Conservation (phyloP, 108 stramenopile species). For the Nitzschia inconspicua region DNA sequence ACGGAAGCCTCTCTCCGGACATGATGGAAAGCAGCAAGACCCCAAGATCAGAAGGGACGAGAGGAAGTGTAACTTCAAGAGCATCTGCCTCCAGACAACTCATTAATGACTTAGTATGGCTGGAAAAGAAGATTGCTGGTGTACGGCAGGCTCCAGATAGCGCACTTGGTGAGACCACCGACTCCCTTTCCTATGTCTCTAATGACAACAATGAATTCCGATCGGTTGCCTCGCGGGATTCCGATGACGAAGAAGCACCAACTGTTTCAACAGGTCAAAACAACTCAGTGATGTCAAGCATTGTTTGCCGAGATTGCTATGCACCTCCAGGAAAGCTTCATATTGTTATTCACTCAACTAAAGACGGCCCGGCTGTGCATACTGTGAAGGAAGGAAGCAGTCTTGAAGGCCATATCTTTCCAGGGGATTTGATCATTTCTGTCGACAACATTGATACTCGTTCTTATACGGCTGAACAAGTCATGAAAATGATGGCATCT, state of each 20-base stretch:
- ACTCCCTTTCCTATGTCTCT: slow-evolving; percentile 66
- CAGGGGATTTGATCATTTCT: slow-evolving; percentile 76
- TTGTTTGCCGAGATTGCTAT: slow-evolving; percentile 67
- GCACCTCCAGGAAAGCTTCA: slow-evolving; percentile 75
- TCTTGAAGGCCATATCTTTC: slow-evolving; percentile 70
- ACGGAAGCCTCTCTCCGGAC: background rate
- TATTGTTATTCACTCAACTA: slow-evolving; percentile 77
- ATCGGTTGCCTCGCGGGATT: slow-evolving; percentile 12
- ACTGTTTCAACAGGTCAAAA: slow-evolving; percentile 17
- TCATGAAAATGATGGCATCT: slow-evolving; percentile 67
- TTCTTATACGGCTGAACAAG: slow-evolving; percentile 61
- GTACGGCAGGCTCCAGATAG: slow-evolving; percentile 19
- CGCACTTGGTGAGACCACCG: slow-evolving; percentile 3
- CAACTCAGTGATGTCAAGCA: slow-evolving; percentile 38
- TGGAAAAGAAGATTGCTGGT: slow-evolving; percentile 72
- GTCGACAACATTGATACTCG: slow-evolving; percentile 77
- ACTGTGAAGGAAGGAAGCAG: slow-evolving; percentile 58
- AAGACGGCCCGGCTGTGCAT: slow-evolving; percentile 80
- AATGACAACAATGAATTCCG: slow-evolving; percentile 32
- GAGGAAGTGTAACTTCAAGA: slow-evolving; percentile 3
- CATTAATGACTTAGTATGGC: slow-evolving; percentile 73
- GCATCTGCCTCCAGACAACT: slow-evolving; percentile 40
- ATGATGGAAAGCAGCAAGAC: background rate
- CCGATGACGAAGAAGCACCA: slow-evolving; percentile 20
- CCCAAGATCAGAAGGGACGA: slow-evolving; percentile 4